Conservation (phyloP, 2,329 filamentous ascomycete species). For the Fusarium burgessii region DNA sequence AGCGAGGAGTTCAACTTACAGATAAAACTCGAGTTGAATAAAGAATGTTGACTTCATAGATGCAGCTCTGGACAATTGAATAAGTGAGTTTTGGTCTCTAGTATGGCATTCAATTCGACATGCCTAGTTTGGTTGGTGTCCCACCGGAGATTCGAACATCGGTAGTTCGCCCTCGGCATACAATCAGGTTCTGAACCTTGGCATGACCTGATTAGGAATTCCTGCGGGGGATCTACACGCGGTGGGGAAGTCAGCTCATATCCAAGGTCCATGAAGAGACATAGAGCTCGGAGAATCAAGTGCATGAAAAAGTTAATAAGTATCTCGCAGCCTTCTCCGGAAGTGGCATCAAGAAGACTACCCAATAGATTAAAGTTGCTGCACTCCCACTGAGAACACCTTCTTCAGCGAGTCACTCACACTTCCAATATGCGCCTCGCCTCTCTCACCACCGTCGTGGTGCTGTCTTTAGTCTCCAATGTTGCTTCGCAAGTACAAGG, state of each 20-base stretch:
- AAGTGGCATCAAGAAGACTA: fast-evolving
- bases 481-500: neutral
- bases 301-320: neutral
- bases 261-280: neutral
- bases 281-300: fast-evolving
- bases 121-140: neutral
- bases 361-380: neutral
- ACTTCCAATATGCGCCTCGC: fast-evolving
- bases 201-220: neutral
- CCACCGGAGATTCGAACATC: neutral
- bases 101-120: too few relatives aligned
- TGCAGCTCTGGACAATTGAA: too few relatives aligned
- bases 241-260: neutral
- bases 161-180: neutral
- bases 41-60: too few relatives aligned
- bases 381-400: neutral
- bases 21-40: too few relatives aligned
- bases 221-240: neutral
- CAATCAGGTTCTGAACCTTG: fast-evolving
- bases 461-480: neutral
- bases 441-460: neutral
- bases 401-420: neutral
- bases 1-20: too few relatives aligned
- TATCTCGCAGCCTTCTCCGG: neutral
- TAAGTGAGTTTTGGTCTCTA: too few relatives aligned